A percentile compares a stretch with the other conserved stretches of the same genome.
phyloP scores from a whole-genome alignment of 768 basidiomycete genomes.

The Obba rivulosa region DNA sequence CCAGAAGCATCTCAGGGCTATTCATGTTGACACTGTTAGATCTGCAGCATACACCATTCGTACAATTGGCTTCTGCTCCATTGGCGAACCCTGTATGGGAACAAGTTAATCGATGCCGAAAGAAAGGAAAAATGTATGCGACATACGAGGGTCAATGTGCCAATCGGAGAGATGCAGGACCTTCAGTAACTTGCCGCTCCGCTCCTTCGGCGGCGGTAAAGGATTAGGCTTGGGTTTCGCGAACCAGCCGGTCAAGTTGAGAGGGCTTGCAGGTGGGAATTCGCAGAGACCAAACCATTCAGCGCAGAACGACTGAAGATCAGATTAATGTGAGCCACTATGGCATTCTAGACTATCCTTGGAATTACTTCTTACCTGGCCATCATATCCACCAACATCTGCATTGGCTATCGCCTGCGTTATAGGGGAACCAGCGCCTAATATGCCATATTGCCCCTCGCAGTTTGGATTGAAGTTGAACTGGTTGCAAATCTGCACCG shows the following conservation, averaged over 20 bases:
- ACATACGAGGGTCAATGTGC: conserved; percentile 67
- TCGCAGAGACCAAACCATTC: conserved; percentile 55
- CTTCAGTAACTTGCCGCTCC: conserved; percentile 62
- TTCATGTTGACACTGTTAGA: conserved; percentile 40
- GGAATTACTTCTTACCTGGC: conserved; percentile 42
- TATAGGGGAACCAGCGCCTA: conserved; percentile 51
- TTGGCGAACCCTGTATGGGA: conserved; percentile 52
- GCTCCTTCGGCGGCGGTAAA: conserved; percentile 50
- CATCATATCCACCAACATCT: conserved; percentile 67
- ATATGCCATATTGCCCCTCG: conserved; percentile 38
- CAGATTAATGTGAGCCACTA: background rate
- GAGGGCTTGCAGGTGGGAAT: conserved; percentile 48
- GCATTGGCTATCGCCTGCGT: conserved; percentile 72
- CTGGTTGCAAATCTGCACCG: conserved; percentile 54
- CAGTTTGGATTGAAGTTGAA: conserved; percentile 48
- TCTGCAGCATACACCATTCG: conserved; percentile 62
- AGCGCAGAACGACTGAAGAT: conserved; percentile 47
- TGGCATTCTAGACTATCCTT: background rate
- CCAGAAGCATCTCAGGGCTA: conserved; percentile 45
- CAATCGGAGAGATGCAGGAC: conserved; percentile 75
- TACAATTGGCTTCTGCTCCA: conserved; percentile 70
- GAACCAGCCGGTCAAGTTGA: conserved; percentile 68
- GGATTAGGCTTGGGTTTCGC: conserved; percentile 71
- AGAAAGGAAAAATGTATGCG: background rate
- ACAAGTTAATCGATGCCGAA: background rate